phyloP scores from a whole-genome alignment of 1,139 yeast species.

The Geotrichum citri-aurantii region DNA sequence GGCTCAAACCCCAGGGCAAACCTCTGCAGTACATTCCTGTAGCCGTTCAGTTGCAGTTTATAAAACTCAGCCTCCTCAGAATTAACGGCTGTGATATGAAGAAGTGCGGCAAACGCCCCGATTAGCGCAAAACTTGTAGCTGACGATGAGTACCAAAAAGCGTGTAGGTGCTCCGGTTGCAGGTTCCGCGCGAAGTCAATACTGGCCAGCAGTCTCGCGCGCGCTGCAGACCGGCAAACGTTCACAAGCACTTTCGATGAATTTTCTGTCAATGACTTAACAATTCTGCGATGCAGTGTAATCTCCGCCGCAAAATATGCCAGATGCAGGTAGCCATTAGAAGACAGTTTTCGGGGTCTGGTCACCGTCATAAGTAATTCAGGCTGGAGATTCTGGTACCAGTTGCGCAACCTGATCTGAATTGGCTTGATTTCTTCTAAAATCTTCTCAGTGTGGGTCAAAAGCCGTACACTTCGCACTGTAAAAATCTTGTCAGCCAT shows the following conservation, averaged over 20 bases:
- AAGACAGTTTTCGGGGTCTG: slow-evolving; percentile 32
- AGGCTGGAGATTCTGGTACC: slow-evolving; percentile 78
- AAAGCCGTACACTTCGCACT: slow-evolving; percentile 53
- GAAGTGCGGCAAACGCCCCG: slow-evolving; percentile 78
- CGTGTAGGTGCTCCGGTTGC: slow-evolving; percentile 73
- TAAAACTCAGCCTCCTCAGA: slow-evolving; percentile 57
- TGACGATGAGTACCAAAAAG: slow-evolving; percentile 85
- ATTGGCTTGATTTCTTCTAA: slow-evolving; percentile 76
- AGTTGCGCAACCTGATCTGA: slow-evolving; percentile 67
- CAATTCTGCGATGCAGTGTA: slow-evolving; percentile 74
- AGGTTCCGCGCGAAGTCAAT: slow-evolving; percentile 71
- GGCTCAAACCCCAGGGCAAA: slow-evolving; percentile 71
- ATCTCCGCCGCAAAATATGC: slow-evolving; percentile 87
- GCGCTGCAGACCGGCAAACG: slow-evolving; percentile 82
- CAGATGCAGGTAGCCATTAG: slow-evolving; percentile 71
- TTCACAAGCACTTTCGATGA: slow-evolving; percentile 51
- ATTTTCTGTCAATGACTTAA: slow-evolving; percentile 41
- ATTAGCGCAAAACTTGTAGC: slow-evolving; percentile 71
- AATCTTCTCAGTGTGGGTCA: slow-evolving; percentile 57
- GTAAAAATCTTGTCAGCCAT: slow-evolving; percentile 67
- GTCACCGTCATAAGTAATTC: slow-evolving; percentile 54
- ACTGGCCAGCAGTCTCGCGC: slow-evolving; percentile 71
- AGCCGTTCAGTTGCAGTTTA: slow-evolving; percentile 64
- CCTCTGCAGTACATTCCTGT: slow-evolving; percentile 67
- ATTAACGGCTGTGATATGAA: slow-evolving; percentile 39